These are phyloP conservation scores for Rhodotorula sphaerocarpa DNA, from an alignment of 768 basidiomycete genomes.

Conservation along the genomic window DNA sequence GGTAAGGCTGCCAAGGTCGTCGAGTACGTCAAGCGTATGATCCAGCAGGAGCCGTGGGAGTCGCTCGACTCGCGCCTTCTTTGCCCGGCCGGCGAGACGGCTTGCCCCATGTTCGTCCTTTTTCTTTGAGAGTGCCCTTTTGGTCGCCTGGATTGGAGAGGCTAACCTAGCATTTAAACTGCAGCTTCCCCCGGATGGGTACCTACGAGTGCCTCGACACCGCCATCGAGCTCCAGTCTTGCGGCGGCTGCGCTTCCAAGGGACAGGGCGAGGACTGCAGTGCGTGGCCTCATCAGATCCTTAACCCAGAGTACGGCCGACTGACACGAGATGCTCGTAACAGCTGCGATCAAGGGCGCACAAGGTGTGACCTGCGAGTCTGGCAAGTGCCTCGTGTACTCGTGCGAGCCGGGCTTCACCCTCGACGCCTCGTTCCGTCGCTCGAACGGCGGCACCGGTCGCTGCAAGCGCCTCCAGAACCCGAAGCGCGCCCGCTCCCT, in stretches of 20 bases:
- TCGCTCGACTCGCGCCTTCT: slow-evolving; percentile 22
- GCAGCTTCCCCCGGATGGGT: slow-evolving; percentile 31
- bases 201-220: slow-evolving; percentile 19
- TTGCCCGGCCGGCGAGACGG: slow-evolving; percentile 27
- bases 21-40: slow-evolving; percentile 22
- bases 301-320: too few relatives aligned
- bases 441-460: slow-evolving; percentile 10
- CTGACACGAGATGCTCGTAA: too few relatives aligned
- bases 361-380: slow-evolving; percentile 44
- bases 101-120: slow-evolving; percentile 32
- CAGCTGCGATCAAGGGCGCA: slow-evolving; percentile 46
- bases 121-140: slow-evolving; percentile 3
- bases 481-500: not conserved
- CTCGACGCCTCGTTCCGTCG: slow-evolving; percentile 14
- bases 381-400: slow-evolving; percentile 47
- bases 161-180: too few relatives aligned
- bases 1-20: slow-evolving; percentile 1
- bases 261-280: slow-evolving; percentile 49
- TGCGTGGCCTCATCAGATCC: too few relatives aligned
- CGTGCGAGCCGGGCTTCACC: slow-evolving; percentile 36
- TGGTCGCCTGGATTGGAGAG: too few relatives aligned
- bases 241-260: slow-evolving; percentile 31
- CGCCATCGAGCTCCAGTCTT: slow-evolving; percentile 20
- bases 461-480: slow-evolving; percentile 7
- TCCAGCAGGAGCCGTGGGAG: slow-evolving; percentile 29